These are phyloP conservation scores for Ilex aquifolium DNA, from an alignment of 257 asterid genomes.

Conservation along the genomic window DNA sequence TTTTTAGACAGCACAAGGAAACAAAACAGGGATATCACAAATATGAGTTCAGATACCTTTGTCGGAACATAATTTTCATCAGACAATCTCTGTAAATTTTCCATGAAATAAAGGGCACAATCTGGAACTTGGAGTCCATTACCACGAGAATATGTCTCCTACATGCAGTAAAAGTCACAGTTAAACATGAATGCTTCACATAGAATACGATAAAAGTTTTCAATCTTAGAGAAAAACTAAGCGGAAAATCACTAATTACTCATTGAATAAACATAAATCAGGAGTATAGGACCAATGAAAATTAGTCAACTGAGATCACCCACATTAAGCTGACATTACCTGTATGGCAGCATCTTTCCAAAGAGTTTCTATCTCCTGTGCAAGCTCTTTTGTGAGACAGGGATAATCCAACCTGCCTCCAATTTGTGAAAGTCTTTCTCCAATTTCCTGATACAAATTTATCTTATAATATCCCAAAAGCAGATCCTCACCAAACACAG, in stretches of 20 bases:
- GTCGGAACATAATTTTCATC: conserved; percentile 77
- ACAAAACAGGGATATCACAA: background rate
- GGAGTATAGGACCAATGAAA: background rate
- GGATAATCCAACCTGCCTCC: conserved; percentile 87
- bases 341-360: conserved; percentile 93
- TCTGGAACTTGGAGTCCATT: conserved; percentile 96
- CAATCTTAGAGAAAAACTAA: conserved; percentile 7
- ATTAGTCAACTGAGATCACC: conserved; percentile 2
- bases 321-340: conserved; percentile 33
- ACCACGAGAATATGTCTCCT: conserved; percentile 82
- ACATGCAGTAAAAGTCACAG: conserved; percentile 20
- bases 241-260: background rate
- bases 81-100: conserved; percentile 73
- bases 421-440: conserved; percentile 80
- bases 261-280: background rate
- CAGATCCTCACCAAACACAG: background rate
- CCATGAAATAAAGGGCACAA: conserved; percentile 90
- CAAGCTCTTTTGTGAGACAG: conserved; percentile 61
- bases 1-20: background rate
- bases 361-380: conserved; percentile 64
- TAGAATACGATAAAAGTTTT: conserved; percentile 1
- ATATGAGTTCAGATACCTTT: conserved; percentile 43
- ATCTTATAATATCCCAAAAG: background rate
- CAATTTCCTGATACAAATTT: conserved; percentile 56
- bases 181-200: conserved; percentile 16